phyloP scores from a whole-genome alignment of 164 flowering plant genomes.

The Vitis cinerea region DNA sequence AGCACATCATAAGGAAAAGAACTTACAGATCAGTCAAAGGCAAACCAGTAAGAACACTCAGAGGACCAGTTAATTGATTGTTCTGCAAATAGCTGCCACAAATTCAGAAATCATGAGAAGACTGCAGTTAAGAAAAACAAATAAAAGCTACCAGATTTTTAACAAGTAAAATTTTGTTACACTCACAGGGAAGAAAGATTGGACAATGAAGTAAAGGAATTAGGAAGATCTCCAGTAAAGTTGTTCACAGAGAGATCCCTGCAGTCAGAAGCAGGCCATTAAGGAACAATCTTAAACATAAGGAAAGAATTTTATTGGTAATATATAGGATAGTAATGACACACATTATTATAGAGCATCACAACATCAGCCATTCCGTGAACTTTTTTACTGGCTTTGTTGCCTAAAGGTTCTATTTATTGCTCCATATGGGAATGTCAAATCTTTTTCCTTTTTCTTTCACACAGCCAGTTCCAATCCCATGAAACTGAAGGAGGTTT shows the following conservation, averaged over 20 bases:
- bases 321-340: no score
- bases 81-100: slow-evolving; percentile 73
- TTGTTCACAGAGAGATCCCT: slow-evolving; percentile 94
- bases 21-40: slow-evolving; percentile 72
- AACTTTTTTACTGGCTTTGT: no score
- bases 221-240: slow-evolving; percentile 83
- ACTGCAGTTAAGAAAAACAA: slow-evolving; percentile 1
- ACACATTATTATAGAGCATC: no score
- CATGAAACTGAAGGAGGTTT: no score
- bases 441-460: no score
- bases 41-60: slow-evolving; percentile 52
- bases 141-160: slow-evolving; percentile 3
- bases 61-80: slow-evolving; percentile 82
- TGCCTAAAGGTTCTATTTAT: no score
- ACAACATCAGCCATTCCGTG: no score
- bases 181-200: slow-evolving; percentile 87
- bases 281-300: neutral
- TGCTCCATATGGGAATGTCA: no score
- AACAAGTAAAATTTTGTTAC: neutral
- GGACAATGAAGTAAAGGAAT: slow-evolving; percentile 60
- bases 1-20: neutral
- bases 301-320: neutral
- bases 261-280: slow-evolving; percentile 22
- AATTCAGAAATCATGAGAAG: slow-evolving; percentile 16
- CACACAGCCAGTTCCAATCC: no score